Percentiles rank a stretch among this genome's conserved stretches.
phyloP scores from a whole-genome alignment of 805 yeast species.

The Komagataella mondaviorum region DNA sequence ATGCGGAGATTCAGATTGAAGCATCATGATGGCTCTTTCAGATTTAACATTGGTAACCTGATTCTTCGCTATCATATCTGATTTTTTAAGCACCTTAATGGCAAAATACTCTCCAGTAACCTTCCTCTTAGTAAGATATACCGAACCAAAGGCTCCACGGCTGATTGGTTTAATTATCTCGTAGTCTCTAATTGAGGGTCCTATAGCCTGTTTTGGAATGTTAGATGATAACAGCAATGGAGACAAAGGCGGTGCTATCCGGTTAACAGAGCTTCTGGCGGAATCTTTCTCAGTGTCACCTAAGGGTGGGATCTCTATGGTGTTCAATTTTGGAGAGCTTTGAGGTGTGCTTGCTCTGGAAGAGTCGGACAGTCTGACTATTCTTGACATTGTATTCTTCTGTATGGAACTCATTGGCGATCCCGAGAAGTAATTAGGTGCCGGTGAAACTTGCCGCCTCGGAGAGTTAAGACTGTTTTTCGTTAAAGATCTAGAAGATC shows the following conservation, averaged over 20 bases:
- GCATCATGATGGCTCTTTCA: slow-evolving; percentile 96
- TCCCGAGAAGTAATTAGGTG: slow-evolving; percentile 12
- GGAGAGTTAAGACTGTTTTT: slow-evolving; percentile 26
- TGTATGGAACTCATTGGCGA: slow-evolving; percentile 53
- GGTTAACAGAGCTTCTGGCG: not conserved
- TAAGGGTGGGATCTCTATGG: not conserved
- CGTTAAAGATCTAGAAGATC: slow-evolving; percentile 1
- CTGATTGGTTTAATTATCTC: slow-evolving; percentile 88
- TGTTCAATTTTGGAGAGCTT: not conserved
- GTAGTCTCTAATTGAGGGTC: slow-evolving; percentile 75
- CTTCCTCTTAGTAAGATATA: slow-evolving; percentile 70
- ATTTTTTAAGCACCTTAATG: slow-evolving; percentile 77
- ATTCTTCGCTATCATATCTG: slow-evolving; percentile 95
- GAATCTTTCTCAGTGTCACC: not conserved
- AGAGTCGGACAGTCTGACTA: not conserved
- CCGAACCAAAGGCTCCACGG: slow-evolving; percentile 96
- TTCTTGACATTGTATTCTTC: slow-evolving; percentile 23
- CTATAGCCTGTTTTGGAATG: slow-evolving; percentile 32
- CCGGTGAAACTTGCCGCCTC: slow-evolving; percentile 44
- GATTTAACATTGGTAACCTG: slow-evolving; percentile 91
- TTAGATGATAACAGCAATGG: slow-evolving; percentile 65
- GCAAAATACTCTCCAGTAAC: slow-evolving; percentile 93
- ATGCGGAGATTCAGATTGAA: slow-evolving; percentile 84
- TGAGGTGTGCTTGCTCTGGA: not conserved
- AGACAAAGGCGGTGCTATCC: slow-evolving; percentile 25